Percentiles rank a stretch among this genome's conserved stretches.
Conservation (phyloP, 805 yeast genomes). For the Schwanniomyces yamadae region DNA sequence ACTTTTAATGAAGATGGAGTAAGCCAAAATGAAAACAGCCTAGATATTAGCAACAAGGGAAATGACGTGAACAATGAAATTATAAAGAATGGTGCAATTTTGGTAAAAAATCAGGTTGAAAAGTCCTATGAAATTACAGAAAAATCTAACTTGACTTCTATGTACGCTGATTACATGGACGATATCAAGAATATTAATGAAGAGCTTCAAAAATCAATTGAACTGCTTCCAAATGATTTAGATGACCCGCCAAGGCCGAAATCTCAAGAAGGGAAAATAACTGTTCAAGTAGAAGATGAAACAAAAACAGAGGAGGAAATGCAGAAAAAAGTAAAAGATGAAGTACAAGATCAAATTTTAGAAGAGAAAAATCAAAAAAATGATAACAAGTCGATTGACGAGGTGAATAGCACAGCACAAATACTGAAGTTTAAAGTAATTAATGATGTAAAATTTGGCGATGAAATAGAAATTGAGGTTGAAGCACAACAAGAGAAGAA, state of each 20-base stretch:
- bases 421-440: too few species aligned
- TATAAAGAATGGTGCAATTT: too few species aligned
- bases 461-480: background rate
- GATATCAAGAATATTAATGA: constrained; percentile 17
- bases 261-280: too few species aligned
- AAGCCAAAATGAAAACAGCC: too few species aligned
- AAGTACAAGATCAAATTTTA: background rate
- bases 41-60: too few species aligned
- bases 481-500: background rate
- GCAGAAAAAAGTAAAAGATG: background rate
- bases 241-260: too few species aligned
- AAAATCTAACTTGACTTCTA: background rate
- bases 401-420: too few species aligned
- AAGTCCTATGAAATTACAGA: background rate
- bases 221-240: background rate
- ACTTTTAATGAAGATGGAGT: too few species aligned
- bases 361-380: too few species aligned
- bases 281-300: background rate
- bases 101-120: too few species aligned
- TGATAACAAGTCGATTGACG: too few species aligned
- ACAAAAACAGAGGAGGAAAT: background rate
- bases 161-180: constrained; percentile 14
- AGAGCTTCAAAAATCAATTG: constrained; percentile 12
- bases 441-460: background rate
- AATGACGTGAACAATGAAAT: too few species aligned